phyloP scores from a whole-genome alignment of 805 yeast genomes.

The Candida glaebosa region DNA sequence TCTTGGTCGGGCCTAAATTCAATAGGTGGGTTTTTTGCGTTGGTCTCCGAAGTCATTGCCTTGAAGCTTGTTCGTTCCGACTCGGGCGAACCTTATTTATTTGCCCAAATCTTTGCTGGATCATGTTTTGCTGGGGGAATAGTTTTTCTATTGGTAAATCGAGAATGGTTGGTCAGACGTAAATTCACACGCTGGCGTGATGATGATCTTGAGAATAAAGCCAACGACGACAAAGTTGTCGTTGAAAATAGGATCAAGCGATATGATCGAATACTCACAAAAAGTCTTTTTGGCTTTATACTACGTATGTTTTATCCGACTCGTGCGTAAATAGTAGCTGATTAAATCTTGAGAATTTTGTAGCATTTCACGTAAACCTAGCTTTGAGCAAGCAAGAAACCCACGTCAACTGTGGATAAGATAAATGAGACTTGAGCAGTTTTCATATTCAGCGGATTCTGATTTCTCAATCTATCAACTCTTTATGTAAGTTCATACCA shows the following conservation, averaged over 20 bases:
- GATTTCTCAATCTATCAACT: too few relatives aligned
- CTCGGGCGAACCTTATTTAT: conserved; percentile 41
- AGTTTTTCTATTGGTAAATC: conserved; percentile 37
- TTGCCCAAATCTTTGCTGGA: conserved; percentile 60
- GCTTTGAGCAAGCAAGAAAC: too few relatives aligned
- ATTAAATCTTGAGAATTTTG: not conserved
- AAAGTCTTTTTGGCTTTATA: conserved; percentile 8
- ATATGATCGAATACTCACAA: conserved; percentile 13
- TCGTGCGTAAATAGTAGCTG: not conserved
- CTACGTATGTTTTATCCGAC: conserved; percentile 20
- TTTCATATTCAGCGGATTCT: too few relatives aligned
- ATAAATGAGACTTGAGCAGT: not conserved
- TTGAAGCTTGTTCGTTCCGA: conserved; percentile 34
- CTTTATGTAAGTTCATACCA: too few relatives aligned
- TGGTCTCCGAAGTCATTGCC: conserved; percentile 53
- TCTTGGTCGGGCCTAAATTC: conserved; percentile 38
- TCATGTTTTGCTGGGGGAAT: conserved; percentile 40
- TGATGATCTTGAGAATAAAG: conserved; percentile 5
- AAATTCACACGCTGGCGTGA: not conserved
- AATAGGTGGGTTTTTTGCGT: conserved; percentile 23
- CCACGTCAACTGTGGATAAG: too few relatives aligned
- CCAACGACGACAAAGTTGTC: conserved; percentile 9
- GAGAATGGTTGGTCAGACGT: conserved; percentile 29
- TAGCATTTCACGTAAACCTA: not conserved
- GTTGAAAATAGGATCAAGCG: conserved; percentile 17